These are phyloP conservation scores for Lunasporangiospora selenospora DNA, from an alignment of 192 early-diverging fungal species.

Conservation along the genomic window DNA sequence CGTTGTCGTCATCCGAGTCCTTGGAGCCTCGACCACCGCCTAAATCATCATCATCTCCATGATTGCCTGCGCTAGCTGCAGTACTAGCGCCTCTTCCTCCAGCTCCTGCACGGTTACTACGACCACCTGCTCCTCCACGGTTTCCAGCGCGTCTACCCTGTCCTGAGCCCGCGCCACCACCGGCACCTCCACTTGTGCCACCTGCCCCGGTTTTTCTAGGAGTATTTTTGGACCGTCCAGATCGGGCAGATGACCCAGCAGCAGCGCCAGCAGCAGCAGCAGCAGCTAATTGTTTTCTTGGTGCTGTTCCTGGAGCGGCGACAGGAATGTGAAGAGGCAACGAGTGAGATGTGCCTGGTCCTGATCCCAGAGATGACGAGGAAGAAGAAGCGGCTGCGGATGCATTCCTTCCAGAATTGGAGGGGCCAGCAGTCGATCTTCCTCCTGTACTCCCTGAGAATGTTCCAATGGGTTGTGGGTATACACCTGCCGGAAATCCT, in stretches of 20 bases:
- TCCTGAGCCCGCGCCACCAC: too few relatives aligned
- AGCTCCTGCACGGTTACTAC: slow-evolving; percentile 15
- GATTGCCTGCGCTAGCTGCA: not conserved
- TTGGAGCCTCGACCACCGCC: slow-evolving; percentile 7
- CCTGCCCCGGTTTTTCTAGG: slow-evolving; percentile 11
- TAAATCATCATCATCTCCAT: slow-evolving; percentile 4
- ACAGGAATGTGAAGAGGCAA: not conserved
- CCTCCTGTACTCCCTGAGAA: slow-evolving; percentile 1
- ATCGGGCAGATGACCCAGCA: slow-evolving; percentile 7
- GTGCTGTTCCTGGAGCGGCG: not conserved
- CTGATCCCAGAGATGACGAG: not conserved
- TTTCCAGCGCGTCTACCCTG: too few relatives aligned
- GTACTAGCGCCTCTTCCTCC: not conserved
- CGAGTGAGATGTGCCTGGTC: not conserved
- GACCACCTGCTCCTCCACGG: slow-evolving; percentile 6
- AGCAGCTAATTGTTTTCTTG: slow-evolving; percentile 35
- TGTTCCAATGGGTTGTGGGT: slow-evolving; percentile 20
- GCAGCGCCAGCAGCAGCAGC: slow-evolving; percentile 40
- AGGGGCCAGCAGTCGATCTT: not conserved
- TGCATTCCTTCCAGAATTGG: not conserved
- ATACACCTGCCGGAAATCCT: not conserved
- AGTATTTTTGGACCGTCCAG: slow-evolving; percentile 23
- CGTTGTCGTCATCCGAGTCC: slow-evolving; percentile 56
- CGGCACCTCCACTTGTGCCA: slow-evolving; percentile 12
- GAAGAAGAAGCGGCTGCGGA: not conserved